A percentile compares a stretch with the other conserved stretches of the same genome.
phyloP scores from a whole-genome alignment of 108 stramenopile species.

The Skeletonema costatum region DNA sequence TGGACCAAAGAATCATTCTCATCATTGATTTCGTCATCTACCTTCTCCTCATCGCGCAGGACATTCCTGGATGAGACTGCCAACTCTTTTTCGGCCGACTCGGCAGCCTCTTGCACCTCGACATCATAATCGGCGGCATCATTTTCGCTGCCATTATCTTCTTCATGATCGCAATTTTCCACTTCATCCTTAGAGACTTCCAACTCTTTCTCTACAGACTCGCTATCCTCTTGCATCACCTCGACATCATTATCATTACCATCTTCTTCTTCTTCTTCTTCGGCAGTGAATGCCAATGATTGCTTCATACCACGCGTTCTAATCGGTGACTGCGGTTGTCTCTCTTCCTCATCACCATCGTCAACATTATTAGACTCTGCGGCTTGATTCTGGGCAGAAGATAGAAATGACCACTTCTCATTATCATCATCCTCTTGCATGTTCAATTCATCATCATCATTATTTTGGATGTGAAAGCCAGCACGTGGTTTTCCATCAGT shows the following conservation, averaged over 20 bases:
- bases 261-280: not conserved
- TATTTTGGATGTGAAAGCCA: not conserved
- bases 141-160: not conserved
- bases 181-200: not conserved
- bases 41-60: slow-evolving; percentile 7
- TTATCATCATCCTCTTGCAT: slow-evolving; percentile 34
- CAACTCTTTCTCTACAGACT: not conserved
- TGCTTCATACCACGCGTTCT: slow-evolving; percentile 27
- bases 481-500: not conserved
- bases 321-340: not conserved
- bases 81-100: not conserved
- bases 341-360: not conserved
- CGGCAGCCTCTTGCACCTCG: not conserved
- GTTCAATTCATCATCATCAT: slow-evolving; percentile 15
- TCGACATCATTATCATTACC: not conserved
- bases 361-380: not conserved
- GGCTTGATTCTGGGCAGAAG: not conserved
- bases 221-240: not conserved
- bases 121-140: not conserved
- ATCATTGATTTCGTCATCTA: not conserved
- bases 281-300: slow-evolving; percentile 28
- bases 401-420: slow-evolving; percentile 34
- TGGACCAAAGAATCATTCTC: not conserved
- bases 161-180: slow-evolving; percentile 58
- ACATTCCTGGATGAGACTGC: not conserved